Conservation (phyloP, 2,329 filamentous ascomycete genomes). For the Trichoderma sp. region DNA sequence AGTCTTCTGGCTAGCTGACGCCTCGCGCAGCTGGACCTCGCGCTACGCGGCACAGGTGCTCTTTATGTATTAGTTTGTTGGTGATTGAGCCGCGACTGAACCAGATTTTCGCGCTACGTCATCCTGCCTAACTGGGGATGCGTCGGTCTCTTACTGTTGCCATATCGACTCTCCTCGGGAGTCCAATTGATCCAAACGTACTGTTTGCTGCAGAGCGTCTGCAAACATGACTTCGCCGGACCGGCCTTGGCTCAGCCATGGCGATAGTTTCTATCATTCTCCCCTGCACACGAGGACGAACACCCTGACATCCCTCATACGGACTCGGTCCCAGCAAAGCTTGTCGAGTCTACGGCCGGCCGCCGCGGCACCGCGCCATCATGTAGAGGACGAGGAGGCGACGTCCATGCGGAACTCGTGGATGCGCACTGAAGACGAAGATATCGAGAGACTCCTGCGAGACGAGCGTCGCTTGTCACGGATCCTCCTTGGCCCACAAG, state of each 20-base stretch:
- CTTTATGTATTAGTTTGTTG: neutral
- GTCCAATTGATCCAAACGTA: slow-evolving; percentile 11
- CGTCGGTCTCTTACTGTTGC: slow-evolving; percentile 2
- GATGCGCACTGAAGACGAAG: slow-evolving; percentile 45
- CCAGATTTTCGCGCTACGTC: slow-evolving; percentile 23
- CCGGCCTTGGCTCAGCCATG: slow-evolving; percentile 31
- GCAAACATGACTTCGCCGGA: slow-evolving; percentile 39
- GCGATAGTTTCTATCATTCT: slow-evolving; percentile 33
- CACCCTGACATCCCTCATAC: slow-evolving; percentile 44
- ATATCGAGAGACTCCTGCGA: slow-evolving; percentile 48
- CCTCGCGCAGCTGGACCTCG: neutral
- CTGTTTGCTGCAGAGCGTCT: neutral
- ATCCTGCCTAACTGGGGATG: neutral
- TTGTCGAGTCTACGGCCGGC: slow-evolving; percentile 36
- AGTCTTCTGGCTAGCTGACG: slow-evolving; percentile 10
- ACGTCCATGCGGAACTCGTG: slow-evolving; percentile 30
- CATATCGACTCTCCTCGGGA: neutral
- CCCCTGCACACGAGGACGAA: slow-evolving; percentile 44
- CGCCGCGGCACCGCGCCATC: slow-evolving; percentile 29
- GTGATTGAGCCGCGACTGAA: neutral
- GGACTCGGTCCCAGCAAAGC: slow-evolving; percentile 44
- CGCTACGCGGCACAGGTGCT: neutral
- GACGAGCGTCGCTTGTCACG: slow-evolving; percentile 63
- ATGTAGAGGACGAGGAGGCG: slow-evolving; percentile 41
- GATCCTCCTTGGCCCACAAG: slow-evolving; percentile 67